Percentiles rank a stretch among this genome's conserved stretches.
These are phyloP conservation scores for Globisporangium camurandrum DNA, from an alignment of 352 stramenopile genomes.

Conservation along the genomic window DNA sequence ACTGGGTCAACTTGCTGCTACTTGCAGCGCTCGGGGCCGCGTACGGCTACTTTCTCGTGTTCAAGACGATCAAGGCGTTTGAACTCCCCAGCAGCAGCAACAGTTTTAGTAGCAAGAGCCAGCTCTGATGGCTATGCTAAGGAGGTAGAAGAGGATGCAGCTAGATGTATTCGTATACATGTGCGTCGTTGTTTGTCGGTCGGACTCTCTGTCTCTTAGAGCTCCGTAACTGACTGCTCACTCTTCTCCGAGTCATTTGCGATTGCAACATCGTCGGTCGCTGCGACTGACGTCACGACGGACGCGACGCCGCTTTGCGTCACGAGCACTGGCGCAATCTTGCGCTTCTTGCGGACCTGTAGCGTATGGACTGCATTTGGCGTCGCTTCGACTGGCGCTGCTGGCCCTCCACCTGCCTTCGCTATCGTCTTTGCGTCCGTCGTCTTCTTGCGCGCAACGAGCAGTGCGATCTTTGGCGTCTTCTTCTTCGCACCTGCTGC, in stretches of 20 bases:
- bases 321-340: constrained; percentile 50
- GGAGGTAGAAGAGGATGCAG: too few relatives aligned
- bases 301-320: background rate
- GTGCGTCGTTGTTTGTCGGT: background rate
- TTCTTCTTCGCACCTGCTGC: constrained; percentile 21
- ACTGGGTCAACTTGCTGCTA: constrained; percentile 80
- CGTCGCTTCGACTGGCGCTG: constrained; percentile 7
- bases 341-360: constrained; percentile 81
- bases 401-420: background rate
- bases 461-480: constrained; percentile 5
- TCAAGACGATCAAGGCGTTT: constrained; percentile 87
- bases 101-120: constrained; percentile 40
- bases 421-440: constrained; percentile 1
- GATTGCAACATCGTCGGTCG: background rate
- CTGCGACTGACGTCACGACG: background rate
- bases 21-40: constrained; percentile 49
- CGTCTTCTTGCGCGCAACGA: constrained; percentile 16
- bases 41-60: constrained; percentile 82
- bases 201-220: background rate
- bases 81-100: constrained; percentile 44
- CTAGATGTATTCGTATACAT: too few relatives aligned
- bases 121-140: too few relatives aligned
- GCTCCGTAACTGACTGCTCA: too few relatives aligned
- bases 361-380: constrained; percentile 42
- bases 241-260: too few relatives aligned